Conservation (phyloP, 352 stramenopile genomes). For the Pythium rhizo-oryzae region DNA sequence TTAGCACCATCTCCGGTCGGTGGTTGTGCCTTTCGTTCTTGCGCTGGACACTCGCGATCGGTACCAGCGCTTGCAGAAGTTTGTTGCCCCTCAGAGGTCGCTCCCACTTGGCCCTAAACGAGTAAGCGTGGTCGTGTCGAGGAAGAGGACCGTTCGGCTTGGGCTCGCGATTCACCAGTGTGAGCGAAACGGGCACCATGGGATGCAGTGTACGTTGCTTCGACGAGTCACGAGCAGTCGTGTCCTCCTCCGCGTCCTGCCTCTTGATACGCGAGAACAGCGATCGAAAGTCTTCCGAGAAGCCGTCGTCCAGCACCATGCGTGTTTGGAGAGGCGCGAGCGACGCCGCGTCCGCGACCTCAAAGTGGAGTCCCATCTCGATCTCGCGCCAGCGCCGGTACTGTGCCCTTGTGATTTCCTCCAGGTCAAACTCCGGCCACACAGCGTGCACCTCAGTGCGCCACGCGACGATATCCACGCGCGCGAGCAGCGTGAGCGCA, state of each 20-base stretch:
- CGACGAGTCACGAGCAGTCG: neutral
- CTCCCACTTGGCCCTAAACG: neutral
- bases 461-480: neutral
- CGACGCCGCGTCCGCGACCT: neutral
- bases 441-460: neutral
- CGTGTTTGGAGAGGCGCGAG: neutral
- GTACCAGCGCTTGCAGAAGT: neutral
- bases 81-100: neutral
- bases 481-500: conserved; percentile 1
- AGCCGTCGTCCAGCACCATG: conserved; percentile 1
- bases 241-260: neutral
- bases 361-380: neutral
- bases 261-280: neutral
- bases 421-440: neutral
- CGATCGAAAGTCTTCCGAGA: neutral
- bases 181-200: neutral
- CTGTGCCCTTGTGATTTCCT: neutral
- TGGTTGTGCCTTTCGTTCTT: neutral
- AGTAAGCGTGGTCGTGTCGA: neutral
- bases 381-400: neutral
- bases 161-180: neutral
- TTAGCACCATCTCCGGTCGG: neutral
- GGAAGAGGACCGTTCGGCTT: neutral
- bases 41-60: neutral
- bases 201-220: neutral